Percentiles rank a stretch among this genome's conserved stretches.
phyloP scores from a whole-genome alignment of 140 eudicot species.

The Erigeron philadelphicus region DNA sequence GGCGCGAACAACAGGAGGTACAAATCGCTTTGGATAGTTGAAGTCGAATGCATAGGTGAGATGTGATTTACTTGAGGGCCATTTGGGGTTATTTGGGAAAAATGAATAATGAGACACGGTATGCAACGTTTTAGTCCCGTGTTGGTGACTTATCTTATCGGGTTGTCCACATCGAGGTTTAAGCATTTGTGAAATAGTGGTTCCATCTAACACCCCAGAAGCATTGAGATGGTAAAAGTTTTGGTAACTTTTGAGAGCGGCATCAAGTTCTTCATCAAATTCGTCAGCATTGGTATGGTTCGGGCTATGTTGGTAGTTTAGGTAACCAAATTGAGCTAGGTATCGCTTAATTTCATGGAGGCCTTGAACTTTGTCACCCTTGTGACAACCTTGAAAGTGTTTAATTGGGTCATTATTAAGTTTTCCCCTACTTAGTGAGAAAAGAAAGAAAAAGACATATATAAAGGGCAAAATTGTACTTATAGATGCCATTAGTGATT shows the following conservation, averaged over 20 bases:
- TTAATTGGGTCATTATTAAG: background rate
- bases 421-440: background rate
- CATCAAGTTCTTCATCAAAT: conserved; percentile 21
- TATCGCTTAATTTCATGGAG: conserved; percentile 1
- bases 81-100: no score
- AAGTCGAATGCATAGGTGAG: no score
- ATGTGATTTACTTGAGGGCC: no score
- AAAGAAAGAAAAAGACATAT: conserved; percentile 3
- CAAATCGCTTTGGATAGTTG: no score
- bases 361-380: conserved; percentile 1
- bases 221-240: conserved; percentile 29
- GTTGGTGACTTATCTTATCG: conserved; percentile 4
- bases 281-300: background rate
- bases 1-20: conserved; percentile 7
- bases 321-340: conserved; percentile 6
- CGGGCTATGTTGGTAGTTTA: background rate
- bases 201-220: conserved; percentile 20
- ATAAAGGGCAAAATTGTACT: background rate
- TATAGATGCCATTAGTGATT: background rate
- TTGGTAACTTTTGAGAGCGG: conserved; percentile 31
- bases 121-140: background rate
- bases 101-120: background rate
- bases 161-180: conserved; percentile 16
- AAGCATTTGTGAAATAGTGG: background rate
- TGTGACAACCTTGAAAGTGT: conserved; percentile 2